Conservation (phyloP, 805 yeast species). For the Lachancea meyersii region DNA sequence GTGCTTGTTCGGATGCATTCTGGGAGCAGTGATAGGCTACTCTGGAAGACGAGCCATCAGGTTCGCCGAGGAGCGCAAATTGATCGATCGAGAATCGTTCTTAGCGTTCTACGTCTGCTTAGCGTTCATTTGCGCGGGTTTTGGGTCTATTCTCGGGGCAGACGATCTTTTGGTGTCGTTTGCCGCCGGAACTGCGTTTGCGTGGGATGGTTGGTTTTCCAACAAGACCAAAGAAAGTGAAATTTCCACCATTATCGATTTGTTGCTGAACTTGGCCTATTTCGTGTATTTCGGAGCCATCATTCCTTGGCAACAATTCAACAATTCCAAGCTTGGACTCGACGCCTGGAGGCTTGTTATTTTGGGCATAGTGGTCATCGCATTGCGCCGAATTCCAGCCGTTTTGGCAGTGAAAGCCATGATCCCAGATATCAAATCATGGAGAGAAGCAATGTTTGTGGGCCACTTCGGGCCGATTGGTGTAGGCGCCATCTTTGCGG, state of each 20-base stretch:
- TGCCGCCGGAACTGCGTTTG: conserved; percentile 88
- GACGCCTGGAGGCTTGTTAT: conserved; percentile 75
- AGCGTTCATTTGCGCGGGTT: conserved; percentile 80
- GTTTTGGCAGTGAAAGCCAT: conserved; percentile 67
- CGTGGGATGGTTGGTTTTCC: conserved; percentile 92
- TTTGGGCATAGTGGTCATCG: conserved; percentile 64
- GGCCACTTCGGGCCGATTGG: conserved; percentile 98
- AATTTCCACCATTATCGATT: conserved; percentile 84
- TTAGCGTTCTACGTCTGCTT: conserved; percentile 77
- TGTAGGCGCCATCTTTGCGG: conserved; percentile 86
- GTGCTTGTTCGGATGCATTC: conserved; percentile 68
- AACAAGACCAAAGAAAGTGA: conserved; percentile 76
- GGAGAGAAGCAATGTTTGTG: conserved; percentile 92
- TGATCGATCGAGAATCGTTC: conserved; percentile 85
- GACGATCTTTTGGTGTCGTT: conserved; percentile 86
- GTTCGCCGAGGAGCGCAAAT: conserved; percentile 59
- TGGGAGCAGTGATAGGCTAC: conserved; percentile 72
- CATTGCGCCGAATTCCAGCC: conserved; percentile 78
- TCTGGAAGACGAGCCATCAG: conserved; percentile 62
- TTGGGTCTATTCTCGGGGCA: conserved; percentile 80
- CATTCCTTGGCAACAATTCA: conserved; percentile 80
- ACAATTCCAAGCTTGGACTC: conserved; percentile 53
- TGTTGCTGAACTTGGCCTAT: conserved; percentile 74
- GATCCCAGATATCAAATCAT: conserved; percentile 79
- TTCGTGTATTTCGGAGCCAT: conserved; percentile 88